These are phyloP conservation scores for Geotrichum reessii DNA, from an alignment of 1,139 yeast genomes.

Conservation along the genomic window DNA sequence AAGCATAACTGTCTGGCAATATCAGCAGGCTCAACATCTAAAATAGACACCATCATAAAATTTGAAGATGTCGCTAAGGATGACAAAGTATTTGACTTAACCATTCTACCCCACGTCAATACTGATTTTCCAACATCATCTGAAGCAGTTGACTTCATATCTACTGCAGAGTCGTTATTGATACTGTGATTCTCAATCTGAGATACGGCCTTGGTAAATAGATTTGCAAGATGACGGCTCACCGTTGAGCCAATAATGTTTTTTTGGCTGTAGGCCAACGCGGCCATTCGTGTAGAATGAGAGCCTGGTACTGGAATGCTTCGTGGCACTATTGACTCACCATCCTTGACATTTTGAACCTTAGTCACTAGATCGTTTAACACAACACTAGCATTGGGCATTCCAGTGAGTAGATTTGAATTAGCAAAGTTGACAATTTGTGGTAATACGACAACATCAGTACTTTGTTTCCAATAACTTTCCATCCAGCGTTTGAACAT, in stretches of 20 bases:
- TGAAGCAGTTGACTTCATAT: not conserved
- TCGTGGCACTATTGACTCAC: conserved; percentile 29
- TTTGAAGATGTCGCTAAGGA: not conserved
- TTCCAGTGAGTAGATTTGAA: conserved; percentile 37
- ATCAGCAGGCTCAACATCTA: conserved; percentile 73
- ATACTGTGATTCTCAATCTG: not conserved
- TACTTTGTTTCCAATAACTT: conserved; percentile 69
- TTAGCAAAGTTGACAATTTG: conserved; percentile 72
- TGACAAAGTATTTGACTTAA: conserved; percentile 15
- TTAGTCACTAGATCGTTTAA: conserved; percentile 26
- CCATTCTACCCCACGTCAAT: conserved; percentile 22
- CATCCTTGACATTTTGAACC: conserved; percentile 22
- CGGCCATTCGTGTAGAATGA: conserved; percentile 2
- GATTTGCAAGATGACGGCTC: conserved; percentile 7
- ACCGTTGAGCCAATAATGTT: conserved; percentile 6
- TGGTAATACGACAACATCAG: conserved; percentile 58
- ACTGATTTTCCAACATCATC: not conserved
- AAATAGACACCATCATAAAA: conserved; percentile 32
- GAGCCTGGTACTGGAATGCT: conserved; percentile 22
- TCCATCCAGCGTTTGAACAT: conserved; percentile 80
- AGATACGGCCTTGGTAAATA: conserved; percentile 8
- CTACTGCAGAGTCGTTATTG: conserved; percentile 3
- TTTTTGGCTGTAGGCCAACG: conserved; percentile 11
- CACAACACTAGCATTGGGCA: conserved; percentile 26
- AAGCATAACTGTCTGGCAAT: conserved; percentile 80